These are phyloP conservation scores for Pythium periplocum DNA, from an alignment of 352 stramenopile species.

Conservation along the genomic window DNA sequence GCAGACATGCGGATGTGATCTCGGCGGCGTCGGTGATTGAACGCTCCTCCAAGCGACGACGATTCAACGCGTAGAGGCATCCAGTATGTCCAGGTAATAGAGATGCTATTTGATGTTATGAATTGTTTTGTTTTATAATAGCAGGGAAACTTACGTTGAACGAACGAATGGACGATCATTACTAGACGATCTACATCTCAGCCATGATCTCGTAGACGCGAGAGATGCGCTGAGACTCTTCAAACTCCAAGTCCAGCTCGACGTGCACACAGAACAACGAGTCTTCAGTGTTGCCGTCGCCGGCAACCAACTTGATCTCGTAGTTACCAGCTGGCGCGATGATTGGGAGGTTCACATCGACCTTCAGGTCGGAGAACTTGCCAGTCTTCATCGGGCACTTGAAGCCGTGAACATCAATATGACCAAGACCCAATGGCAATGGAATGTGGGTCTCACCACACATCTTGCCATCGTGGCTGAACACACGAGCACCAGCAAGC, in stretches of 20 bases:
- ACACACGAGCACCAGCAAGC: constrained; percentile 65
- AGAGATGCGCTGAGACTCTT: constrained; percentile 30
- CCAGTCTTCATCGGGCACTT: constrained; percentile 62
- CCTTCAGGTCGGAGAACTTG: constrained; percentile 60
- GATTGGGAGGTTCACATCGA: constrained; percentile 76
- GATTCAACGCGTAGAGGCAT: constrained; percentile 17
- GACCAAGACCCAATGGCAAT: constrained; percentile 71
- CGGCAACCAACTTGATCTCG: constrained; percentile 65
- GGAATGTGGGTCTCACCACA: constrained; percentile 78
- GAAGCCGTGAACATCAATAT: constrained; percentile 84
- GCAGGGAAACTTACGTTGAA: no score
- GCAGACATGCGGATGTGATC: constrained; percentile 63
- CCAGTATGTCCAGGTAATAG: no score
- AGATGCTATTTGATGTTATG: no score
- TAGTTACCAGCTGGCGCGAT: constrained; percentile 81
- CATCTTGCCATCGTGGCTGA: constrained; percentile 61
- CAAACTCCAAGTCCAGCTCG: constrained; percentile 53
- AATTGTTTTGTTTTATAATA: no score
- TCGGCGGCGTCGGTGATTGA: constrained; percentile 46
- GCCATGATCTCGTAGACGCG: constrained; percentile 66
- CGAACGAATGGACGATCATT: no score
- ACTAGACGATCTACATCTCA: constrained; percentile 41
- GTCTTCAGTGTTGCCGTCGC: constrained; percentile 32
- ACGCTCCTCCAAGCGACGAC: constrained; percentile 56
- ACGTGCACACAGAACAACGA: constrained; percentile 81